Base-by-base conservation (phyloP, 2,329 filamentous ascomycete genomes). In the Ilyonectria mors-panacis region DNA sequence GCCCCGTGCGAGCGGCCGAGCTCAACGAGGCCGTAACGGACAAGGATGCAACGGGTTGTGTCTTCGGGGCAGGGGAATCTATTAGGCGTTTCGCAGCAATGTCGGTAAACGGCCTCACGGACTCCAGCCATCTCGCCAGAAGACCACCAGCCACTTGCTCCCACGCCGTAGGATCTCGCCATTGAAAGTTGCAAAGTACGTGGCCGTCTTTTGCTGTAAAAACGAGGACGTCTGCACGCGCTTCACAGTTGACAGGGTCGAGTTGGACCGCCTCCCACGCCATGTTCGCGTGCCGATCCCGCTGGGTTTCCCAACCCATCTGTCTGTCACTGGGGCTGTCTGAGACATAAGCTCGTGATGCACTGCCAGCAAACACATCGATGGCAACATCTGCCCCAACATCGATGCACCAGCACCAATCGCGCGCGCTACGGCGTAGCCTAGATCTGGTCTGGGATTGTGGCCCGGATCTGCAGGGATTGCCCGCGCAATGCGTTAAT, bases 351-450 rank as follows among this genome's bases (percentile, higher is more conserved):
- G 59, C 71, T 73, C 68, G 71, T 76, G 75, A 77, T 74, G 70
- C 71, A 72, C 60, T 76, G 75, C 74, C 75, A 77, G 74, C 75
- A 70, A 76, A 77, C 71, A 75, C 73, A 68, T 73, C 75, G 70
- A 74, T 68, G 63, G 70, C 57, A 51, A 58, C 51, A 57, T 56
- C 28, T 21, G 54, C 54, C 58, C 53, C 37, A 33, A 47, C 73
- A 48, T 51, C 63, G 62, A 70, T 65, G 63, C 63, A 54, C 47
- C 48, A 63, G 39, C 9, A 17, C 74, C 74, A 76, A 76, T 76
- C 65, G 70, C 54, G 39, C 54, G 39, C 44, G 19, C 28, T 50
- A 54, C 26, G 37, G 30, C 58, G 51, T 50, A 51, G 39, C 45
- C 58, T 63, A 67, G 66, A 66, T 73, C 57, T 75, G 45, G 69